Conservation (phyloP, 306 rosid species). For the Sicyos edulis region DNA sequence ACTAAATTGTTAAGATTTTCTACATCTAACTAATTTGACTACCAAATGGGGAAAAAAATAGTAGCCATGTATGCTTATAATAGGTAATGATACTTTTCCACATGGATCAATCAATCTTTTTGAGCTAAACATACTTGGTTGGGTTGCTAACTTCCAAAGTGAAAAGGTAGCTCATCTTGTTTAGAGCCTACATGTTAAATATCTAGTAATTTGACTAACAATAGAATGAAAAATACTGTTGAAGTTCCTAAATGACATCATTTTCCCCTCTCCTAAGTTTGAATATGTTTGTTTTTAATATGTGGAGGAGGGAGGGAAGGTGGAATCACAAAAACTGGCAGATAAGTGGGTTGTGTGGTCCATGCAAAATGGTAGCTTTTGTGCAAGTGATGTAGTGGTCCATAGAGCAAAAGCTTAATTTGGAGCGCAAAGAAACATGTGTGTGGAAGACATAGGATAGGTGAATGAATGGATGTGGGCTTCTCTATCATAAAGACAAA, state of each 20-base stretch:
- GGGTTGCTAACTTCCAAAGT: slow-evolving; percentile 1
- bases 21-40: too few relatives aligned
- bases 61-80: neutral
- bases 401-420: slow-evolving; percentile 47
- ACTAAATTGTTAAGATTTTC: too few relatives aligned
- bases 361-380: slow-evolving; percentile 23
- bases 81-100: neutral
- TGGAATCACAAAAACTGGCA: neutral
- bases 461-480: slow-evolving; percentile 15
- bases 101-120: too few relatives aligned
- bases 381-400: slow-evolving; percentile 62
- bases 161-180: neutral
- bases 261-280: neutral
- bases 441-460: slow-evolving; percentile 14
- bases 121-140: neutral
- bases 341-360: slow-evolving; percentile 48
- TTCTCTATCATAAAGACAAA: slow-evolving; percentile 20
- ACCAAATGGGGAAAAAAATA: neutral
- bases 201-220: too few relatives aligned
- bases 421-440: slow-evolving; percentile 23
- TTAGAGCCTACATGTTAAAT: too few relatives aligned
- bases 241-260: slow-evolving; percentile 6
- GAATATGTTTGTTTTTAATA: neutral
- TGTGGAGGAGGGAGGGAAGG: slow-evolving; percentile 19
- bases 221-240: neutral